Conservation (phyloP, 192 early-diverging fungal species). For the Entomortierella lignicola region DNA sequence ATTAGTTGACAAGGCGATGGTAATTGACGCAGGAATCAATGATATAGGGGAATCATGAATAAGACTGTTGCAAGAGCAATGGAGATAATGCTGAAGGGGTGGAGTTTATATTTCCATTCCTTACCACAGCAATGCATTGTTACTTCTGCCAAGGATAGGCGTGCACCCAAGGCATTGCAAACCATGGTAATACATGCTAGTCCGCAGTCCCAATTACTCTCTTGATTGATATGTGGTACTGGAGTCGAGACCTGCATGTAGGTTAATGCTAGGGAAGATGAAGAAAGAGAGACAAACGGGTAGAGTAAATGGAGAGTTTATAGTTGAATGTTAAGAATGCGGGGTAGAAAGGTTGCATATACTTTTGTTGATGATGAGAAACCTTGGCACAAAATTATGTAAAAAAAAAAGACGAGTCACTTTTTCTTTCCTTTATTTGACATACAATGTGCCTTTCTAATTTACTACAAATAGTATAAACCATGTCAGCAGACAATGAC, state of each 20-base stretch:
- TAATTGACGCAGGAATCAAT: background rate
- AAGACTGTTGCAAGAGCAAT: too few relatives aligned
- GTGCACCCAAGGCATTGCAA: slow-evolving; percentile 69
- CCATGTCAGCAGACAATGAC: slow-evolving; percentile 8
- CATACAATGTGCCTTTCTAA: background rate
- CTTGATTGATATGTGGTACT: slow-evolving; percentile 50
- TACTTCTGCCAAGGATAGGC: slow-evolving; percentile 67
- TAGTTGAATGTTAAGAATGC: too few relatives aligned
- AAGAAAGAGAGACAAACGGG: slow-evolving; percentile 1
- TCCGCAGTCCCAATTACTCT: slow-evolving; percentile 87
- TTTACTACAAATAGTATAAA: background rate
- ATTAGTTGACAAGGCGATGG: background rate
- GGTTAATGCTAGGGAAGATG: background rate
- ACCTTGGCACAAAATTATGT: background rate
- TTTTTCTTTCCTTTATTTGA: background rate
- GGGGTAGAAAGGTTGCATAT: background rate
- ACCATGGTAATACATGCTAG: slow-evolving; percentile 88
- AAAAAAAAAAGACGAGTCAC: background rate
- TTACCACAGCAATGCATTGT: slow-evolving; percentile 60
- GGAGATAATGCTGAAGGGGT: background rate
- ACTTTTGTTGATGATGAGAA: background rate
- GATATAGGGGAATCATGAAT: background rate
- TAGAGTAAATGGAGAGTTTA: background rate
- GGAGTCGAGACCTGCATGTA: slow-evolving; percentile 41
- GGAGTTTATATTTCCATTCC: background rate